Base-by-base conservation (phyloP, 352 stramenopile species). In the Elongisporangium undulatum region DNA sequence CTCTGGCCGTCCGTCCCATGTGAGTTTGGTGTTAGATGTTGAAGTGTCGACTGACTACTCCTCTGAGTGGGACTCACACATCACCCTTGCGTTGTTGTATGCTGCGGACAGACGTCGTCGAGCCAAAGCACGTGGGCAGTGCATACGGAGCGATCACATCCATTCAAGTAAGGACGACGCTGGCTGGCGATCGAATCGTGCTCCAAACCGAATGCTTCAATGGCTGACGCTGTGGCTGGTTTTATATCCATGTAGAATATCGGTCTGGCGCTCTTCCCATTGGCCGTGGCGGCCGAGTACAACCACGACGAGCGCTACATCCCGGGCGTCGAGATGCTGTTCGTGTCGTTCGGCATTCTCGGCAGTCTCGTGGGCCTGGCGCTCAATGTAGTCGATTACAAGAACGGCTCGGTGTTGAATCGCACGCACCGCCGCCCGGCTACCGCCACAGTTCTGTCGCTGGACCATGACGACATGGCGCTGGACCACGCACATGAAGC, bases 121-220 rank as follows among this genome's bases (percentile, higher is more conserved):
- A 95, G 49, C 71, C 85, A 49, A 84, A 92, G 61, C 87, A 91
- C 45, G 84, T 94, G 12, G 94, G 93, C 41, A 97, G 87, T 51
- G 94, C 92, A 4, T 98, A 97, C 68, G 94, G 94, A 22, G 79
- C 95, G 8, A 96, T 98, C 62, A 97, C 90, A 24, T 92, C 89
- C n/a, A 94, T 97, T 34, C 93, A 94, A 68, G 85, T 91, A 50
- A n/a, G 69, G 34, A 45, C 34, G 5, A 48, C 34, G 13, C 4
- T 38, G 16, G 20, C 17, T 20, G 19, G 51, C n/a, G 12, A 12
- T 61, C 17, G 12, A 49, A 21, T 49, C 16, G 26, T 17, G 56
- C n/a, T 39, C 22, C 24, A 56, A 7, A 21, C 19, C 20, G 52
- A 56, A n/a, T 34, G 12, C 12, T 38, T 59, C n/a, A 49, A 24